Evolutionary conservation across 129 eudicot genomes (phyloP), one percentile per base, ranked within the genome.

Genomic region (Silybum marianum): DNA sequence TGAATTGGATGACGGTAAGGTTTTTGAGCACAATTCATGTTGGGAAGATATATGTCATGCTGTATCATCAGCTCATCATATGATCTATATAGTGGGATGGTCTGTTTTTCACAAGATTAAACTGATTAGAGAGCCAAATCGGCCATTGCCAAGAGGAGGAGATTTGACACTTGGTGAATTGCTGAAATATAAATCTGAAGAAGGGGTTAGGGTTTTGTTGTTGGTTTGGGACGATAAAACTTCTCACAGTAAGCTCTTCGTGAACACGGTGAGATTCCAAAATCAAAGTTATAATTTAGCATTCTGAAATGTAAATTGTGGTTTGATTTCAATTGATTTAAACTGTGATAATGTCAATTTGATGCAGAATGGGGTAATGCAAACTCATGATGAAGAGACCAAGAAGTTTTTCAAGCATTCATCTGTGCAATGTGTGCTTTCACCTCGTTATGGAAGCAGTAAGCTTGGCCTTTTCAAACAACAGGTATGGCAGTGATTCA

Each of bases 41-140:
- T 95, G 98, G 98, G 97, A 90, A 74, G 98, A 95, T 77, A 85
- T 95, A 73, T 95, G 97, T 73, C 82, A 90, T 81, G 98, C 98
- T 63, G 87, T 95, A 30, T 66, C 91, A 9, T 91, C 88, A 68
- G 98, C 98, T 77, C 97, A 90, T 60, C 97, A 90, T 80, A 74
- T 95, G 93, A 87, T 95, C 34, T 95, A 95, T 69, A 74, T 95
- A 16, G 91, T 84, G 5, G 98, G 97, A 9, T 95, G 98, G 98
- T 95, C 98, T 3, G 71, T 92, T 80, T 92, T 75, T 68, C 87
- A 95, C 79, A 92, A 90, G 82, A 73, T 92, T 36, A 90, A 87
- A 83, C 78, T 95, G 69, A 86, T 95, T 67, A 84, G 98, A 73
- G 98, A 95, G 77, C 96, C 91, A 4, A 89, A 91, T 7, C 80